Evolutionary conservation across 2,329 filamentous ascomycete genomes (phyloP).

Genomic region (Aplosporella prunicola): DNA sequence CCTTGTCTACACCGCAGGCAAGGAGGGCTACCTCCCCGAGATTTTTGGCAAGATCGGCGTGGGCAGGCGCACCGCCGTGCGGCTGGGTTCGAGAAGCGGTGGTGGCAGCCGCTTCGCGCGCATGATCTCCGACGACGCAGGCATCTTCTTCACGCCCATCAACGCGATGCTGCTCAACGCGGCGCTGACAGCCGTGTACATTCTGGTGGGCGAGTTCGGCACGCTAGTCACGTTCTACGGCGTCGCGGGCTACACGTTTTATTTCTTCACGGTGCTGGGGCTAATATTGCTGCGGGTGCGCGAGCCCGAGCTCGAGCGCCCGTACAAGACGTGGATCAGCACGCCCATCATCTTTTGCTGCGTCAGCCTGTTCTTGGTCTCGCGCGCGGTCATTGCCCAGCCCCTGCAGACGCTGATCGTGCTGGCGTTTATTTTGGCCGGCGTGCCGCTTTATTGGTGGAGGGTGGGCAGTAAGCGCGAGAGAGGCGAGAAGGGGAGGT

Average conservation of each 20-base stretch:
- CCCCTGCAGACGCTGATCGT: conserved; percentile 85
- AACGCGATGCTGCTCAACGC: conserved; percentile 81
- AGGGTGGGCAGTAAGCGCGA: conserved; percentile 48
- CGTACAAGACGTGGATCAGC: conserved; percentile 92
- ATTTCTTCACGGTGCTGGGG: conserved; percentile 89
- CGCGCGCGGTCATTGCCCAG: conserved; percentile 79
- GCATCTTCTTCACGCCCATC: conserved; percentile 88
- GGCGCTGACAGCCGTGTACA: conserved; percentile 63
- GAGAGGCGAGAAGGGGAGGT: conserved; percentile 6
- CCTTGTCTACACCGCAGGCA: conserved; percentile 85
- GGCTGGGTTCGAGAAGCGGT: conserved; percentile 14
- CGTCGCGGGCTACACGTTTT: conserved; percentile 93
- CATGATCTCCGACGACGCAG: conserved; percentile 52
- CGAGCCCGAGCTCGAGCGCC: conserved; percentile 79
- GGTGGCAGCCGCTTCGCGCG: conserved; percentile 2
- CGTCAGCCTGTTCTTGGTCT: conserved; percentile 85
- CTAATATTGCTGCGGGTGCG: conserved; percentile 81
- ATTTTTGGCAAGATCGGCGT: conserved; percentile 78
- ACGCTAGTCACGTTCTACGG: conserved; percentile 95
- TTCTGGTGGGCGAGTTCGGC: conserved; percentile 78
- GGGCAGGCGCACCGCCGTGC: conserved; percentile 33
- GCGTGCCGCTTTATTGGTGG: conserved; percentile 84
- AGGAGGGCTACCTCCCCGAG: conserved; percentile 83
- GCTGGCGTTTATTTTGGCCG: conserved; percentile 70
- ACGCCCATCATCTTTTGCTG: conserved; percentile 98